These are phyloP conservation scores for Kluyveromyces siamensis DNA, from an alignment of 805 yeast genomes.

Conservation along the genomic window DNA sequence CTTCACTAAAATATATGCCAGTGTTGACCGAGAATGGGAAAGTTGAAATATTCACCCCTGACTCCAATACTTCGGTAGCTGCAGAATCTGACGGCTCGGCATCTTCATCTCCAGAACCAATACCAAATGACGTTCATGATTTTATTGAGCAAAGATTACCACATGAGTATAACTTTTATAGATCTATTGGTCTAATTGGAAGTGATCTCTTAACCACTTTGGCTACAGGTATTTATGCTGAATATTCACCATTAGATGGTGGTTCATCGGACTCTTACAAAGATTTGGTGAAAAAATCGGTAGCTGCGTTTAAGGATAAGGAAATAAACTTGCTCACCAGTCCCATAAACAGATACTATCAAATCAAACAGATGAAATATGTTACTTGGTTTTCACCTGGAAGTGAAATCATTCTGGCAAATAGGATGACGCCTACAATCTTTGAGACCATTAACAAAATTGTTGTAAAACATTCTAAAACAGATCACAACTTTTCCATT, in stretches of 20 bases:
- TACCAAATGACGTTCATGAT: constrained; percentile 77
- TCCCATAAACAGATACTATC: constrained; percentile 75
- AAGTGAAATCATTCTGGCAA: constrained; percentile 35
- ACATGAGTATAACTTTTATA: constrained; percentile 74
- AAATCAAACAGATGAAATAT: constrained; percentile 54
- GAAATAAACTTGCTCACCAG: constrained; percentile 62
- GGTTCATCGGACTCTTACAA: constrained; percentile 50
- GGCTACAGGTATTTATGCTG: constrained; percentile 50
- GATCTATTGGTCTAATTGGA: constrained; percentile 60
- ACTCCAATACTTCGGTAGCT: constrained; percentile 19
- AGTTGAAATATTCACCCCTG: constrained; percentile 48
- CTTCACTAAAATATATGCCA: constrained; percentile 65
- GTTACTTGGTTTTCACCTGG: constrained; percentile 45
- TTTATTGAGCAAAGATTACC: constrained; percentile 79
- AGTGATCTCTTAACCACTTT: constrained; percentile 57
- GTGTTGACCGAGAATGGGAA: constrained; percentile 60
- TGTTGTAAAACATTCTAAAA: constrained; percentile 21
- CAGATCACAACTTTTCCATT: constrained; percentile 21
- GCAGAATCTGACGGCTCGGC: constrained; percentile 1
- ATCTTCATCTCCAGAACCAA: constrained; percentile 8
- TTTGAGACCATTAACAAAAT: constrained; percentile 33
- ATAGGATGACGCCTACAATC: constrained; percentile 46
- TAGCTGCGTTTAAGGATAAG: constrained; percentile 43
- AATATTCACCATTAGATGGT: constrained; percentile 61
- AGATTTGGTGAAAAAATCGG: constrained; percentile 39